These are phyloP conservation scores for Trametes sanguinea DNA, from an alignment of 768 basidiomycete genomes.

Conservation along the genomic window DNA sequence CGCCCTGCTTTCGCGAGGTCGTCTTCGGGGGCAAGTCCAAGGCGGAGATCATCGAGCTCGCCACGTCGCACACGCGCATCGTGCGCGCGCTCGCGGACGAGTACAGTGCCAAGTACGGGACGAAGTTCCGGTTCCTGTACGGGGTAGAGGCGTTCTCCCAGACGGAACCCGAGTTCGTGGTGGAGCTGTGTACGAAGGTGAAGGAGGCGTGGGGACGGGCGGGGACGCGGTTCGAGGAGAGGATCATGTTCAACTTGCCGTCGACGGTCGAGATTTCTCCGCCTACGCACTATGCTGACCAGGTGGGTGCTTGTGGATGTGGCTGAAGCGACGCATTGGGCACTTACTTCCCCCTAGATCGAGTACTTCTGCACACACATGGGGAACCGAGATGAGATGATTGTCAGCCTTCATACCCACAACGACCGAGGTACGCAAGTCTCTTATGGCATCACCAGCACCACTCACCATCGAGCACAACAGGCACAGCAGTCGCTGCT, in stretches of 20 bases:
- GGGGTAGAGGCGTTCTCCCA: conserved; percentile 99
- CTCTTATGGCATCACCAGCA: not conserved
- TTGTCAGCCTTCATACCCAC: conserved; percentile 93
- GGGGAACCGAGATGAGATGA: conserved; percentile 83
- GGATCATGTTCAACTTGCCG: conserved; percentile 97
- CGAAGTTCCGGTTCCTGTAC: conserved; percentile 93
- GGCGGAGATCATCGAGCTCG: conserved; percentile 88
- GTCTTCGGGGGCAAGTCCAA: conserved; percentile 90
- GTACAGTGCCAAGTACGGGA: conserved; percentile 81
- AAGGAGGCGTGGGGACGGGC: conserved; percentile 91
- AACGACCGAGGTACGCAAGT: conserved; percentile 81
- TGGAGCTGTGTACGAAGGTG: conserved; percentile 92
- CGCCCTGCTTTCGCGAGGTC: conserved; percentile 85
- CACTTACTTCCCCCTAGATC: conserved; percentile 50
- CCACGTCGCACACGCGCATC: conserved; percentile 83
- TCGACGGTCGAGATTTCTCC: conserved; percentile 97
- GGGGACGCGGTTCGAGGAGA: conserved; percentile 57
- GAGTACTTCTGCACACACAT: conserved; percentile 93
- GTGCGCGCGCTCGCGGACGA: conserved; percentile 84
- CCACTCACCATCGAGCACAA: not conserved
- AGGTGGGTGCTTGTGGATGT: conserved; percentile 45
- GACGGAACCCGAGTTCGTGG: conserved; percentile 93
- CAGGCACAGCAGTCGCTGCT: conserved; percentile 66
- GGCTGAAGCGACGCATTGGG: too few relatives aligned
- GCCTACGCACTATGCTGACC: conserved; percentile 98